These are phyloP conservation scores for Pyrenophora seminiperda DNA, from an alignment of 2,329 filamentous ascomycete species.

Conservation along the genomic window DNA sequence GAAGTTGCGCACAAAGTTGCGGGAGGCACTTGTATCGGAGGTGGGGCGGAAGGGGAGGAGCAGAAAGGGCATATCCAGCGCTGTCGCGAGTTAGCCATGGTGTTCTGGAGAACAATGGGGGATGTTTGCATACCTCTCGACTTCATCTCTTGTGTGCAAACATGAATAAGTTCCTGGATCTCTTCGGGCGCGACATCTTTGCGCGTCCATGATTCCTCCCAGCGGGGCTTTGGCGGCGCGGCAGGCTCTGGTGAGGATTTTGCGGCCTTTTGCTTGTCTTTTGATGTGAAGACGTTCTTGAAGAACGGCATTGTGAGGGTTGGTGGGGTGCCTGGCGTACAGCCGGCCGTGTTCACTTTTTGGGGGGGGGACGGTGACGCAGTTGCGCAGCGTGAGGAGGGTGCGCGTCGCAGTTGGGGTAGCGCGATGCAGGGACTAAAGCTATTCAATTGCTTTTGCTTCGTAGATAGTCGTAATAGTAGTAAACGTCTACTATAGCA, in stretches of 20 bases:
- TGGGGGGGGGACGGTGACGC: slow-evolving; percentile 22
- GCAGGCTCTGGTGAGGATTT: slow-evolving; percentile 36
- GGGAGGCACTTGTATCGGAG: slow-evolving; percentile 87
- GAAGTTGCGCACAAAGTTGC: slow-evolving; percentile 90
- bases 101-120: background rate
- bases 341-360: slow-evolving; percentile 18
- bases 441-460: slow-evolving; percentile 19
- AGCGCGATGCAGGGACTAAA: slow-evolving; percentile 25
- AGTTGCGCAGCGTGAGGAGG: slow-evolving; percentile 10
- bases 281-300: slow-evolving; percentile 48
- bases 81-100: slow-evolving; percentile 54
- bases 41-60: slow-evolving; percentile 92
- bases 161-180: slow-evolving; percentile 81
- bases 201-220: slow-evolving; percentile 87
- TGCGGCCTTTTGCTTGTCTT: slow-evolving; percentile 39
- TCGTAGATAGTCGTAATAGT: slow-evolving; percentile 8
- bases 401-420: slow-evolving; percentile 17
- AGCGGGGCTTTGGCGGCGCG: slow-evolving; percentile 70
- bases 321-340: slow-evolving; percentile 26
- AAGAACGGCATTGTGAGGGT: slow-evolving; percentile 45
- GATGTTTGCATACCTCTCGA: slow-evolving; percentile 72
- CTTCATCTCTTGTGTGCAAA: slow-evolving; percentile 91
- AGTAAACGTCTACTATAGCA: background rate
- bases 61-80: slow-evolving; percentile 87
- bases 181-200: slow-evolving; percentile 85